Evolutionary conservation across 768 basidiomycete species (phyloP).

Genomic region (Butyriboletus loyo): DNA sequence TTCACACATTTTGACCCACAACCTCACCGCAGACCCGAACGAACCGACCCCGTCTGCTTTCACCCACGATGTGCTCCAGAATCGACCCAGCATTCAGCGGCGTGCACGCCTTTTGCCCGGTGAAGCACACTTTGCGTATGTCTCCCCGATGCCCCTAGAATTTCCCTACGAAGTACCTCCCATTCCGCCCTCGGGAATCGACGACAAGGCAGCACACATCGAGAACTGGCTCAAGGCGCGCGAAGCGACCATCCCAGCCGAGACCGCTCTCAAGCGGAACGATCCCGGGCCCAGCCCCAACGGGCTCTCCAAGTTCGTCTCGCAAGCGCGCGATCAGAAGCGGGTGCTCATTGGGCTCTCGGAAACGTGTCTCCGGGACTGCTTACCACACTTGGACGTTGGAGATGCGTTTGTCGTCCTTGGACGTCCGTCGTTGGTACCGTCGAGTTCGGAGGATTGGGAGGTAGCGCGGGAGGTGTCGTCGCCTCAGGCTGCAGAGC

Average conservation of each 20-base stretch:
- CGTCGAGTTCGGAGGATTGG: constrained; percentile 26
- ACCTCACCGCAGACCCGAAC: constrained; percentile 59
- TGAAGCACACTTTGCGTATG: constrained; percentile 71
- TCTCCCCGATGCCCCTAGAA: constrained; percentile 74
- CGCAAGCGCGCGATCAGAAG: constrained; percentile 48
- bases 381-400: constrained; percentile 80
- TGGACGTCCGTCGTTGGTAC: constrained; percentile 54
- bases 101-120: constrained; percentile 59
- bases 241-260: constrained; percentile 49
- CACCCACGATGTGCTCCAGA: constrained; percentile 44
- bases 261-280: background rate
- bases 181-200: constrained; percentile 41
- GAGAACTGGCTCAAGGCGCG: constrained; percentile 73
- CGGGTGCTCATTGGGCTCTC: constrained; percentile 72
- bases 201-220: constrained; percentile 61
- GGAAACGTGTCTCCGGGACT: constrained; percentile 64
- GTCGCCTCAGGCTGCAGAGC: constrained; percentile 35
- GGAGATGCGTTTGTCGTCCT: constrained; percentile 76
- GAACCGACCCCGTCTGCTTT: constrained; percentile 54
- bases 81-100: constrained; percentile 63
- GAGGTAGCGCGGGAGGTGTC: constrained; percentile 16
- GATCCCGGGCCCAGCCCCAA: background rate
- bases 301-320: constrained; percentile 46
- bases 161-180: constrained; percentile 81
- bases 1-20: constrained; percentile 39